Evolutionary conservation across 495 filamentous ascomycete species (phyloP).

Genomic region (Penicillium cataractarum): DNA sequence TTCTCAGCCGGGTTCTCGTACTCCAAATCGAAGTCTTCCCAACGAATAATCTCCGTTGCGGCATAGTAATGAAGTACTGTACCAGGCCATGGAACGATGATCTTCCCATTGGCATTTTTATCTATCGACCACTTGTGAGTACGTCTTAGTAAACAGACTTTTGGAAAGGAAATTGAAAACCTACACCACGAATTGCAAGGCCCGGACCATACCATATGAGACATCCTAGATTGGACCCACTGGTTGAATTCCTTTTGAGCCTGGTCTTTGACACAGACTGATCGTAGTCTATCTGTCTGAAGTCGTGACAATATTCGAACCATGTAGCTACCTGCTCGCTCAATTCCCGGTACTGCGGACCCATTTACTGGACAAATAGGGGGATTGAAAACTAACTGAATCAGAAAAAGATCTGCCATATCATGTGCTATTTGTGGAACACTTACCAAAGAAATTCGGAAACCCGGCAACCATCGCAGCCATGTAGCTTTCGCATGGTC

Average conservation of each 20-base stretch:
- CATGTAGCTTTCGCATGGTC: neutral
- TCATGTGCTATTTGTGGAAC: neutral
- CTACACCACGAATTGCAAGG: neutral
- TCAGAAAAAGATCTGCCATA: neutral
- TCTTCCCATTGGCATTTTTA: neutral
- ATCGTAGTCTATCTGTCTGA: neutral
- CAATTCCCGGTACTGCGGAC: neutral
- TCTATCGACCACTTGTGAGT: neutral
- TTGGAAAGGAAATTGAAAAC: neutral
- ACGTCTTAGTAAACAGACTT: neutral
- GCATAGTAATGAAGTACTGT: conserved; percentile 1
- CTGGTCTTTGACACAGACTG: neutral
- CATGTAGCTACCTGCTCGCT: neutral
- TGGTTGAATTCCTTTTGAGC: neutral
- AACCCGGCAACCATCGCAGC: neutral
- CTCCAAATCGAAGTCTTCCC: neutral
- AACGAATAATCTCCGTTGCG: neutral
- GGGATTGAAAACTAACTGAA: neutral
- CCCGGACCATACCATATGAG: neutral
- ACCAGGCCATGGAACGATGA: neutral
- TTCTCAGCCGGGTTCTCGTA: neutral
- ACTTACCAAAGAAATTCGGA: neutral
- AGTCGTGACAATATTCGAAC: neutral
- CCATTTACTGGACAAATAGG: neutral
- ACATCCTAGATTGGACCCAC: neutral